Base-by-base conservation (phyloP, 176 grass and related monocot genomes). In the Dactylis glomerata region DNA sequence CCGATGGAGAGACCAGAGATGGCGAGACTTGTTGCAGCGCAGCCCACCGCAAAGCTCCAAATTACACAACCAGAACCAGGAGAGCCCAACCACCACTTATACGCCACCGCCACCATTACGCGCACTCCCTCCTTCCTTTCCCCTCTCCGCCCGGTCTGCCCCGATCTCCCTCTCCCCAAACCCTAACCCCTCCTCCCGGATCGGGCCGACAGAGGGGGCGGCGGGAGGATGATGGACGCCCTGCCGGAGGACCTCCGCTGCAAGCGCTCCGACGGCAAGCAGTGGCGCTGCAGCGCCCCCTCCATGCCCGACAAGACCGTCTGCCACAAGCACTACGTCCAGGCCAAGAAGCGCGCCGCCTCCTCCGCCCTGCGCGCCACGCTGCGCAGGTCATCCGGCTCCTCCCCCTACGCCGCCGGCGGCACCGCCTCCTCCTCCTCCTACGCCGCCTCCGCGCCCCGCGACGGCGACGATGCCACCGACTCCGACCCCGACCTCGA, bases 241-340 rank as follows among this genome's bases (percentile, higher is more conserved):
- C 83, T 92, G 79, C 85, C 93, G 59, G 96, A 99, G 81, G 96
- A 96, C 24, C 73, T 96, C 68, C 82, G 96, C 37, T 99, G 96
- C 96, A 99, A 96, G 87, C 90, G 96, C 72, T 99, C 96, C 28
- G 96, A 99, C 80, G 96, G 96, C 41, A 99, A 99, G 91, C 96
- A 99, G 91, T 99, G 96, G 96, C 87, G 96, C 33, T 99, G 96
- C 91, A 94, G 87, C 81, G 96, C 93, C 3, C 73, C 85, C 22
- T 95, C 96, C 68, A 94, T 99, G 93, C 93, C 93, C 47, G 96
- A 91, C 83, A 98, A 98, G 88, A 99, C 96, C 22, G 96, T 99
- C 59, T 99, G 93, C 65, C 86, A 99, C 86, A 99, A 99, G 89
- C 96, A 99, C 79, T 99, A 96, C 86, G 87, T 99, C 78, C 96